Base-by-base conservation (phyloP, 148 eudicot species). In the Polygonum aviculare region DNA sequence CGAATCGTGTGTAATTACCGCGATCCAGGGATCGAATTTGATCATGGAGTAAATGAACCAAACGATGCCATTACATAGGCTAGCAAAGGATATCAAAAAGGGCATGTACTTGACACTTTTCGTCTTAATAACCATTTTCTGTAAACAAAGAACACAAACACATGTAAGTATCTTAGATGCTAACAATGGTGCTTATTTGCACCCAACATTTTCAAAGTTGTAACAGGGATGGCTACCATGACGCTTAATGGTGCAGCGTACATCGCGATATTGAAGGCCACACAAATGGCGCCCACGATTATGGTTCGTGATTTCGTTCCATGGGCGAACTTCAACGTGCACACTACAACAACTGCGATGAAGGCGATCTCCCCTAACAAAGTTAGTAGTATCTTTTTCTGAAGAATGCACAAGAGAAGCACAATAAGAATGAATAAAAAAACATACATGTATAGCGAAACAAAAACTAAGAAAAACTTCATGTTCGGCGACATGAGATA, bases 81-180 rank as follows among this genome's bases (percentile, higher is more conserved):
- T 84, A n/a, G 96, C 84, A 0, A 89, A 74, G 22, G 99, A 87
- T 39, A 95, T 59, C 69, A 67, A 77, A n/a, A 92, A 86, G 0
- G 99, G 99, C 97, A 95, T 89, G 88, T 77, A 95, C 70, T 87
- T 91, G 0, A 95, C 99, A 50, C 96, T 95, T 83, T 87, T 90
- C 1, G 96, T 90, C 83, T 33, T 80, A 5, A 95, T 85, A 39
- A 90, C 97, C 35, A 35, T 57, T 12, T 71, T 51, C 97, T 93
- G 85, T 33, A 54, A 31, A 26, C 31, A 26, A 26, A 0, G 31
- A 26, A 26, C 31, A 26, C 31, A 26, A 26, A 26, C 31, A 26
- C 1, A 26, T 26, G 31, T 26, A 26, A 26, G 31, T 26, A 26
- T 26, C 0, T 26, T 26, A 26, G 31, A 26, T 26, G 31, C 31